Percentiles rank a stretch among this genome's conserved stretches.
Conservation (phyloP, 1,284 basidiomycete species). For the Naganishia sp. region DNA sequence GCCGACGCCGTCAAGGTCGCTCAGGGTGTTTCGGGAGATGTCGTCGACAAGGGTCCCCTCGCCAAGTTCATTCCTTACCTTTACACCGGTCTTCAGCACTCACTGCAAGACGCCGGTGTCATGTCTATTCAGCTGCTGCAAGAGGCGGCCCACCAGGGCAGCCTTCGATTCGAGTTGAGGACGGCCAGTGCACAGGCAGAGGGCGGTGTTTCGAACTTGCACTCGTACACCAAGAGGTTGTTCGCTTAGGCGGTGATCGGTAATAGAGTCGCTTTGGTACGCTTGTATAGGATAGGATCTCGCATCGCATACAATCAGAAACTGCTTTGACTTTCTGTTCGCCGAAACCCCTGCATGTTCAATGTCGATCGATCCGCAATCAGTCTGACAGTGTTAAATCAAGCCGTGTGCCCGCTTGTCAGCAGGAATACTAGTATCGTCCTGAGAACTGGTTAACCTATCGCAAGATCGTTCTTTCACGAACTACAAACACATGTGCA, state of each 20-base stretch:
- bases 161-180: slow-evolving; percentile 84
- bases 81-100: slow-evolving; percentile 90
- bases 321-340: background rate
- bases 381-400: too few species aligned
- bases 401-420: too few species aligned
- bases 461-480: background rate
- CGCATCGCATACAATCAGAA: slow-evolving; percentile 2
- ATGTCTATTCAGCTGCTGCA: slow-evolving; percentile 60
- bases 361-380: background rate
- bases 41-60: slow-evolving; percentile 94
- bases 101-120: slow-evolving; percentile 90
- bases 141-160: slow-evolving; percentile 59
- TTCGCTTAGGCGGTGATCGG: slow-evolving; percentile 54
- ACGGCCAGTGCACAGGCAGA: slow-evolving; percentile 95
- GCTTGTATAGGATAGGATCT: slow-evolving; percentile 16
- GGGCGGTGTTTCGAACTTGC: slow-evolving; percentile 90
- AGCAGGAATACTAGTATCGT: too few species aligned
- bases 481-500: background rate
- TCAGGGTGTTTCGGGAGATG: slow-evolving; percentile 94
- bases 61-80: slow-evolving; percentile 91
- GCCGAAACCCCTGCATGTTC: background rate
- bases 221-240: slow-evolving; percentile 68
- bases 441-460: too few species aligned
- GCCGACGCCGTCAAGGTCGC: slow-evolving; percentile 93
- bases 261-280: slow-evolving; percentile 3